Conservation (phyloP, 352 stramenopile species). For the Globisporangium splendens region DNA sequence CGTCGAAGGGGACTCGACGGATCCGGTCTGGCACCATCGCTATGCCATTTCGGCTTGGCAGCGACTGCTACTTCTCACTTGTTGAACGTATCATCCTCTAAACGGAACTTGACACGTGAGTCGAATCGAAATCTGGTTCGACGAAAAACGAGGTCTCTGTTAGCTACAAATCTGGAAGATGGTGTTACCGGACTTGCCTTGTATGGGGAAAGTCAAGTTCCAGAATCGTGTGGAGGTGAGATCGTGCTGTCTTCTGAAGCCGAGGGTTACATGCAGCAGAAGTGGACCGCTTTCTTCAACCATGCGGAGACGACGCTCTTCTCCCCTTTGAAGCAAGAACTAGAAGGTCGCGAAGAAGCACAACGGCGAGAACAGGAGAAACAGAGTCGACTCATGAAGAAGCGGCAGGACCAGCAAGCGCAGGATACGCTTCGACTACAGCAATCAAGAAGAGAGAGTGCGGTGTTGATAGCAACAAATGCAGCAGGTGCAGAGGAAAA, state of each 20-base stretch:
- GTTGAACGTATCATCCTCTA: not conserved
- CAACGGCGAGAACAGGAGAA: conserved; percentile 42
- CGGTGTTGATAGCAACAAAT: not conserved
- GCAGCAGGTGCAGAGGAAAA: not conserved
- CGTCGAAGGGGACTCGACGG: not conserved
- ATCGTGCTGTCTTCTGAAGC: conserved; percentile 51
- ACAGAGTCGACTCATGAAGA: conserved; percentile 54
- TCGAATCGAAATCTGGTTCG: not conserved
- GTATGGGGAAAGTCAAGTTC: conserved; percentile 26
- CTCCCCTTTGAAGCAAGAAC: conserved; percentile 34
- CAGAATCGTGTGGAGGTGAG: conserved; percentile 33
- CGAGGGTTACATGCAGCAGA: conserved; percentile 44
- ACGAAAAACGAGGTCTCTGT: not conserved
- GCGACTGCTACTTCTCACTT: conserved; percentile 6
- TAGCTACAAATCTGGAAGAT: conserved; percentile 9
- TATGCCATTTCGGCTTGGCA: conserved; percentile 10
- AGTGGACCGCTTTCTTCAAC: conserved; percentile 59
- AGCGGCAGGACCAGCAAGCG: conserved; percentile 54
- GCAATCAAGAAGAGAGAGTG: conserved; percentile 20
- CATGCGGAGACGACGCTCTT: conserved; percentile 58
- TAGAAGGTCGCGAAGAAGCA: conserved; percentile 39
- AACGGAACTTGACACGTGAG: not conserved
- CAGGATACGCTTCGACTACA: conserved; percentile 42
- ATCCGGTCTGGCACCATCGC: not conserved
- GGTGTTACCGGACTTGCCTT: conserved; percentile 25